Evolutionary conservation across 1,139 yeast species (phyloP).

Genomic region (Debaryomyces coudertii): DNA sequence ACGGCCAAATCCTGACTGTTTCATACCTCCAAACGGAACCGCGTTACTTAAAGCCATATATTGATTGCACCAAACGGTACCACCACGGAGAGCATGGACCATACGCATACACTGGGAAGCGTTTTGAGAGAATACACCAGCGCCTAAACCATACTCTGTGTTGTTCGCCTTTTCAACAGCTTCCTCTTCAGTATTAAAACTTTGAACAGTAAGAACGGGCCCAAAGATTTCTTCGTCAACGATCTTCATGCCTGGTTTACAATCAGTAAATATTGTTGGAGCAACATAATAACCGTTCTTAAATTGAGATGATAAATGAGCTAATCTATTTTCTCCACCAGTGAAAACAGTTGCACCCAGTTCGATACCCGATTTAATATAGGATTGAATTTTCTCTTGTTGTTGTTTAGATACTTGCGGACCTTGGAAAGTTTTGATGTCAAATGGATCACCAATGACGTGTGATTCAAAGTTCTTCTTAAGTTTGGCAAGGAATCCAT

Average conservation of each 20-base stretch:
- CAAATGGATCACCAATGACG: slow-evolving; percentile 65
- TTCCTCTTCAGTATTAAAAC: slow-evolving; percentile 66
- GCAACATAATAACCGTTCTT: slow-evolving; percentile 64
- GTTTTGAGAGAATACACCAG: slow-evolving; percentile 53
- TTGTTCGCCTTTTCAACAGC: slow-evolving; percentile 63
- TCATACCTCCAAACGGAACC: slow-evolving; percentile 34
- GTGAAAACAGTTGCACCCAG: slow-evolving; percentile 68
- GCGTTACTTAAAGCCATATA: slow-evolving; percentile 29
- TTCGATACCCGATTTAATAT: slow-evolving; percentile 61
- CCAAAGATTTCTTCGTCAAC: slow-evolving; percentile 78
- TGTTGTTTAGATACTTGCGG: slow-evolving; percentile 72
- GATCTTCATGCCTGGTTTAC: slow-evolving; percentile 58
- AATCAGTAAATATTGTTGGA: slow-evolving; percentile 71
- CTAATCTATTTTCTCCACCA: slow-evolving; percentile 63
- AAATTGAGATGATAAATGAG: slow-evolving; percentile 22
- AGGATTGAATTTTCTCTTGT: slow-evolving; percentile 63
- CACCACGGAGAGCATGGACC: slow-evolving; percentile 39
- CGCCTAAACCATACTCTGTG: slow-evolving; percentile 71
- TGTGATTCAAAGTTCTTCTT: slow-evolving; percentile 24
- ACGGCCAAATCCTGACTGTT: slow-evolving; percentile 32
- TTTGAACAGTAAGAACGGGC: slow-evolving; percentile 68
- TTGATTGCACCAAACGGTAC: slow-evolving; percentile 32
- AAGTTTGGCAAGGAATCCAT: slow-evolving; percentile 50
- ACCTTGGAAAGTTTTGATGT: slow-evolving; percentile 65
- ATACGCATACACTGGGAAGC: slow-evolving; percentile 63